Base-by-base conservation (phyloP, 306 rosid species). In the Cucumis hystrix region DNA sequence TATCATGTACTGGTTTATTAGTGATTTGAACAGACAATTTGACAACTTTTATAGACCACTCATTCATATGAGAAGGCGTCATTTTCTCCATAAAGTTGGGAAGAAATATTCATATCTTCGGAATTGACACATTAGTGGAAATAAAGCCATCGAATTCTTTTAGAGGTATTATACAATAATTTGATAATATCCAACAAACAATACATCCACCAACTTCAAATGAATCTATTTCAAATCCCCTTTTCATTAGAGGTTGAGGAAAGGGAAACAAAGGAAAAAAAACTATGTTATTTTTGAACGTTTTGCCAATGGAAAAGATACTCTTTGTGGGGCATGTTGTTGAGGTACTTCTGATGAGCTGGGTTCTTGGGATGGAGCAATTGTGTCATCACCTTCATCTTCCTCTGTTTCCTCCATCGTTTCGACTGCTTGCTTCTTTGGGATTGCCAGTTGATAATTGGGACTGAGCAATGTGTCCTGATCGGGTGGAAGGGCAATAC, bases 401-500 rank as follows among this genome's bases (percentile, higher is more conserved):
- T 85, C 91, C 77, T 90, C 95, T 10, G 82, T 91, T 85, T 94
- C 93, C 82, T 90, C 96, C 12, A 80, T 76, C 60, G 89, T 87
- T 79, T 84, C 93, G 0, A 87, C 80, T 37, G 92, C 70, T 79
- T 84, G 96, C 82, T 85, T 91, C 88, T 82, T 92, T 28, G 96
- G 93, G 79, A 92, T 74, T 8, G 85, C 92, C 72, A 92, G 81
- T 82, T 91, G 98, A 76, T 91, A 91, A 83, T 91, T 93, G 12
- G 98, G 94, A 73, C 84, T 82, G 81, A 91, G 82, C 70, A 93
- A 79, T 3, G 97, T 89, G 85, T 93, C 97, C 77, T 87, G 91
- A 52, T 93, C 96, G 0, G 90, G 92, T 25, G 97, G 98, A 74
- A 93, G 90, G 3, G 93, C 80, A 45, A 93, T 61, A 51, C 90